Conservation (phyloP, 352 stramenopile species). For the Nothophytophthora sp. region DNA sequence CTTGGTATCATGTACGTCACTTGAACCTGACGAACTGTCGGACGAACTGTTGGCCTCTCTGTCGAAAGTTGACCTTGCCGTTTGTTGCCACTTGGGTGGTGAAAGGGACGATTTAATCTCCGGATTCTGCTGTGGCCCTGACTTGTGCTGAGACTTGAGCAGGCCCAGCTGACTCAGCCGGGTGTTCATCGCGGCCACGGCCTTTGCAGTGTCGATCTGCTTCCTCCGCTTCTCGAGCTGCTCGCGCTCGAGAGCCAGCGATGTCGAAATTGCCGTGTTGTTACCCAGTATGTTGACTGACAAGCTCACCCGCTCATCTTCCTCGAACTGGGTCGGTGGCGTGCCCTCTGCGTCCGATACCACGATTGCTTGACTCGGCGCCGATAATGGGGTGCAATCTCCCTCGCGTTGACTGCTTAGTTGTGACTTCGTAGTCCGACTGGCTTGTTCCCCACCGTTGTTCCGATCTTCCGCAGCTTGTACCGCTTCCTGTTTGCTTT, state of each 20-base stretch:
- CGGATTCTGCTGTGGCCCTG: neutral
- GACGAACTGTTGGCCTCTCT: neutral
- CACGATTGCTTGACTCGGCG: too few species aligned
- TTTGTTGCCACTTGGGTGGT: neutral
- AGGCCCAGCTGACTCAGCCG: constrained; percentile 65
- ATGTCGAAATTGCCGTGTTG: constrained; percentile 21
- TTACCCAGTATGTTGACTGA: constrained; percentile 27
- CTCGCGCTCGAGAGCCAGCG: constrained; percentile 66
- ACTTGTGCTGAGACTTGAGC: constrained; percentile 17
- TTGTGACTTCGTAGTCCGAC: too few species aligned
- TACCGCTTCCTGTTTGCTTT: neutral
- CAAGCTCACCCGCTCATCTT: constrained; percentile 33
- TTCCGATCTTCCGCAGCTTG: too few species aligned
- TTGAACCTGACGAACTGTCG: too few species aligned
- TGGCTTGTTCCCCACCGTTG: too few species aligned
- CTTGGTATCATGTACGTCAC: too few species aligned
- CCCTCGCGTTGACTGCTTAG: too few species aligned
- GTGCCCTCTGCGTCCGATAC: too few species aligned
- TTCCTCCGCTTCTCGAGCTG: constrained; percentile 72
- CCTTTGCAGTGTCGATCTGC: constrained; percentile 73
- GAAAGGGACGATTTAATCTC: neutral
- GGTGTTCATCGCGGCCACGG: constrained; percentile 74
- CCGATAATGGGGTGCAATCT: too few species aligned
- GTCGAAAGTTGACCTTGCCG: neutral
- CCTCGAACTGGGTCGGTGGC: too few species aligned